Conservation (phyloP, 164 flowering plant species). For the Dillenia turbinata region DNA sequence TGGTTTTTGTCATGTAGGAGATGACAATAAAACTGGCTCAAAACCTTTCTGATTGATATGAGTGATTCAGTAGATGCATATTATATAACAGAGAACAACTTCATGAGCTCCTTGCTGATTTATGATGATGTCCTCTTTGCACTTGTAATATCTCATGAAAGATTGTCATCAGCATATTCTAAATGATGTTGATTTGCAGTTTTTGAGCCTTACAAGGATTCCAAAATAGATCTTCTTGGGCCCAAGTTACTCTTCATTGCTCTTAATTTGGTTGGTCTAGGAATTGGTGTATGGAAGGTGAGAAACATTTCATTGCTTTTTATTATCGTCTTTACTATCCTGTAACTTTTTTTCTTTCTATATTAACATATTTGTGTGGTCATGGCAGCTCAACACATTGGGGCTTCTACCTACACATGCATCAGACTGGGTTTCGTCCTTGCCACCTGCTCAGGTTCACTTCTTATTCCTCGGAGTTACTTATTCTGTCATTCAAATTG, state of each 20-base stretch:
- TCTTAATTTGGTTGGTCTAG: slow-evolving; percentile 77
- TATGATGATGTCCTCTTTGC: too few relatives aligned
- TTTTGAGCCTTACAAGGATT: slow-evolving; percentile 96
- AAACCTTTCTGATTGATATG: too few relatives aligned
- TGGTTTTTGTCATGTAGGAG: too few relatives aligned
- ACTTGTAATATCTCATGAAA: too few relatives aligned
- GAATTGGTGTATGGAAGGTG: slow-evolving; percentile 94
- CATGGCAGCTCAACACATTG: slow-evolving; percentile 81
- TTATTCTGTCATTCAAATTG: too few relatives aligned
- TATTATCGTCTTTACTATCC: not conserved
- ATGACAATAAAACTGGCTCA: too few relatives aligned
- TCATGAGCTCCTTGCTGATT: too few relatives aligned
- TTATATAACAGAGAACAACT: too few relatives aligned
- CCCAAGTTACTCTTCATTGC: slow-evolving; percentile 86
- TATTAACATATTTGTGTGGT: slow-evolving; percentile 1
- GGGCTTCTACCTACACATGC: slow-evolving; percentile 99
- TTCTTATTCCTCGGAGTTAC: not conserved
- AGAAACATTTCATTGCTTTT: slow-evolving; percentile 6
- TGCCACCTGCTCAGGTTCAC: slow-evolving; percentile 86
- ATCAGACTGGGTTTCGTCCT: slow-evolving; percentile 98
- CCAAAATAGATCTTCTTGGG: slow-evolving; percentile 62
- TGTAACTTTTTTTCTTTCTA: not conserved
- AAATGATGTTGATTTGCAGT: slow-evolving; percentile 40
- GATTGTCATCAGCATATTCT: not conserved
- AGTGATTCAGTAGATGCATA: too few relatives aligned